These are phyloP conservation scores for Miamiensis avidus DNA, from an alignment of 169 alveolate genomes.

Conservation along the genomic window DNA sequence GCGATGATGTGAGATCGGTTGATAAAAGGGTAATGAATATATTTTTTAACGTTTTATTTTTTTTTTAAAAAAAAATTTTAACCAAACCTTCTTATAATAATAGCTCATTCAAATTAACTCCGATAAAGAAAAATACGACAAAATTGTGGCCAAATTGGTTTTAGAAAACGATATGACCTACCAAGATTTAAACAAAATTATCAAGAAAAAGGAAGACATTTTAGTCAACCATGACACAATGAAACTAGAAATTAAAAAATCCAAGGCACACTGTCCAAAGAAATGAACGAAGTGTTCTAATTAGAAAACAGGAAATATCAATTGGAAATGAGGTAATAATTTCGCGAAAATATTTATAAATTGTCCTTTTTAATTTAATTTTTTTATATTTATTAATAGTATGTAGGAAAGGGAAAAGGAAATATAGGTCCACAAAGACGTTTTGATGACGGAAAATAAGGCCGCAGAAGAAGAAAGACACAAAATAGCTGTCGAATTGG, in stretches of 20 bases:
- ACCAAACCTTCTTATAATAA: not conserved
- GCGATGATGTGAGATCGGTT: conserved; percentile 81
- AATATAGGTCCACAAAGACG: conserved; percentile 87
- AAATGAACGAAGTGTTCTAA: conserved; percentile 86
- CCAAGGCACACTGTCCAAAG: conserved; percentile 79
- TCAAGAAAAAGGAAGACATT: conserved; percentile 88
- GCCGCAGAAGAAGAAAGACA: conserved; percentile 93
- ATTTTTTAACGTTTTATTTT: too few species aligned
- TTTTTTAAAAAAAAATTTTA: not conserved
- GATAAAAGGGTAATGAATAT: conserved; percentile 52
- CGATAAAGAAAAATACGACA: conserved; percentile 55
- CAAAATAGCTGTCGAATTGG: conserved; percentile 86
- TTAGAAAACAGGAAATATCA: conserved; percentile 88
- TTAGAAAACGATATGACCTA: conserved; percentile 88
- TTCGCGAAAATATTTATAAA: not conserved
- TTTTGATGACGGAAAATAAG: conserved; percentile 81
- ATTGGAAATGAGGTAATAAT: conserved; percentile 71
- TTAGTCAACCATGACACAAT: conserved; percentile 90
- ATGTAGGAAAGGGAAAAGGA: conserved; percentile 90
- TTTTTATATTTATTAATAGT: conserved; percentile 1
- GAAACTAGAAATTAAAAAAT: conserved; percentile 91
- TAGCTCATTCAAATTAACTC: conserved; percentile 45
- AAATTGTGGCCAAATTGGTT: conserved; percentile 77
- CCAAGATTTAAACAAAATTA: conserved; percentile 75
- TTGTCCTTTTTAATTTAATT: too few species aligned